Conservation (phyloP, 2,329 filamentous ascomycete species). For the Aspergillus pseudoviridinutans region DNA sequence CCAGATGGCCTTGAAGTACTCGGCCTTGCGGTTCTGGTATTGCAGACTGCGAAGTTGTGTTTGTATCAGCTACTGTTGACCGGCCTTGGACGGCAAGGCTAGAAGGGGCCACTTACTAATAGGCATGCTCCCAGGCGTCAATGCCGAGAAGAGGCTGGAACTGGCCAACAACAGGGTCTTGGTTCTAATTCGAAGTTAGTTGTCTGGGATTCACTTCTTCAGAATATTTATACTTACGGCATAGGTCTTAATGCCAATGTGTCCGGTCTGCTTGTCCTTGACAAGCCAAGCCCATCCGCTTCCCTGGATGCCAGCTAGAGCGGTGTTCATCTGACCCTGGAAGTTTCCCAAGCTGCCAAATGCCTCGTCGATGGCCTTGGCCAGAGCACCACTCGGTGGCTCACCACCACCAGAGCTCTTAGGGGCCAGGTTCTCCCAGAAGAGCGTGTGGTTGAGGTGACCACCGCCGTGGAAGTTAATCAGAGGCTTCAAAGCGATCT, state of each 20-base stretch:
- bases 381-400: conserved; percentile 55
- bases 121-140: conserved; percentile 95
- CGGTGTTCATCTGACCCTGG: conserved; percentile 61
- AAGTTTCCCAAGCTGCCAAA: conserved; percentile 58
- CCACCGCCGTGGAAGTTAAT: conserved; percentile 65
- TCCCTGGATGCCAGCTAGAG: conserved; percentile 62
- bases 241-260: conserved; percentile 60
- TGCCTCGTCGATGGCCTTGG: conserved; percentile 55
- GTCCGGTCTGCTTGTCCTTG: conserved; percentile 58
- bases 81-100: neutral
- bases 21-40: conserved; percentile 95
- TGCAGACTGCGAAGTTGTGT: conserved; percentile 56
- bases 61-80: conserved; percentile 14
- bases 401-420: conserved; percentile 60
- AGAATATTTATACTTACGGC: conserved; percentile 41
- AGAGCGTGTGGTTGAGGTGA: conserved; percentile 61
- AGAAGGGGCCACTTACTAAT: conserved; percentile 58
- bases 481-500: conserved; percentile 56
- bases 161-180: conserved; percentile 82
- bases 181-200: conserved; percentile 52
- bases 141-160: conserved; percentile 80
- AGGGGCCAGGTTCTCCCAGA: conserved; percentile 66
- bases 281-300: conserved; percentile 63
- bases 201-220: neutral
- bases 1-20: conserved; percentile 93